These are phyloP conservation scores for Cyclocybe aegerita DNA, from an alignment of 768 basidiomycete species.

Conservation along the genomic window DNA sequence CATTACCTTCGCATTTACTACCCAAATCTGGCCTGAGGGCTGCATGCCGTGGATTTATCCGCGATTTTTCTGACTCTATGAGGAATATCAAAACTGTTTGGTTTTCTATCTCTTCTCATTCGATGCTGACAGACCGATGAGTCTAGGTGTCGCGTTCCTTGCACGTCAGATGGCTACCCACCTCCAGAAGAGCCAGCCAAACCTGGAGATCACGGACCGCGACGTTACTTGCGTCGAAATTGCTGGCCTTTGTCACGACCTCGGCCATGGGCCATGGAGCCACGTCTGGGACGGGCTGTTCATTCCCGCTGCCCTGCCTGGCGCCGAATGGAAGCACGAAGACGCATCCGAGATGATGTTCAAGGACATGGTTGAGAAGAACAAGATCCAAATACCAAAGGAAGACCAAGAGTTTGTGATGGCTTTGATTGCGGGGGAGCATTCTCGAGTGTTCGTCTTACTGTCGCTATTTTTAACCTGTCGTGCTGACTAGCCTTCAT, in stretches of 20 bases:
- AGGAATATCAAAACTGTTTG: too few species aligned
- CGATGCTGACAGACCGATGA: not conserved
- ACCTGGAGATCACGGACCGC: slow-evolving; percentile 64
- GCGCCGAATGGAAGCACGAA: slow-evolving; percentile 68
- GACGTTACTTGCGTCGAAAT: slow-evolving; percentile 78
- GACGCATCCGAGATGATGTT: slow-evolving; percentile 84
- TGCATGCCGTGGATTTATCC: too few species aligned
- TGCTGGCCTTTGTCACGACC: slow-evolving; percentile 82
- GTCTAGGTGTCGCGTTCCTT: slow-evolving; percentile 70
- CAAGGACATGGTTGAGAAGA: slow-evolving; percentile 59
- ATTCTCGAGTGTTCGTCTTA: slow-evolving; percentile 45
- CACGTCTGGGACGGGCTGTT: slow-evolving; percentile 81
- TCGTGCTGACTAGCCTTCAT: not conserved
- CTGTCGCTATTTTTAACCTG: not conserved
- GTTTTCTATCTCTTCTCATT: slow-evolving; percentile 1
- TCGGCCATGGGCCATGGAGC: slow-evolving; percentile 85
- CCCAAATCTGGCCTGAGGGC: too few species aligned
- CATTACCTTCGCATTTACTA: too few species aligned
- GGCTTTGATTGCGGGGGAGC: slow-evolving; percentile 74
- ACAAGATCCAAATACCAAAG: slow-evolving; percentile 45
- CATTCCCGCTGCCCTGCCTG: slow-evolving; percentile 63
- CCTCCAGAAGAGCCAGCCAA: slow-evolving; percentile 56
- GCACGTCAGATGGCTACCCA: slow-evolving; percentile 62
- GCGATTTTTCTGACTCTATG: too few species aligned
- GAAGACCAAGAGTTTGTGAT: slow-evolving; percentile 65